Base-by-base conservation (phyloP, 2,329 filamentous ascomycete species). In the Blumeriella jaapii region DNA sequence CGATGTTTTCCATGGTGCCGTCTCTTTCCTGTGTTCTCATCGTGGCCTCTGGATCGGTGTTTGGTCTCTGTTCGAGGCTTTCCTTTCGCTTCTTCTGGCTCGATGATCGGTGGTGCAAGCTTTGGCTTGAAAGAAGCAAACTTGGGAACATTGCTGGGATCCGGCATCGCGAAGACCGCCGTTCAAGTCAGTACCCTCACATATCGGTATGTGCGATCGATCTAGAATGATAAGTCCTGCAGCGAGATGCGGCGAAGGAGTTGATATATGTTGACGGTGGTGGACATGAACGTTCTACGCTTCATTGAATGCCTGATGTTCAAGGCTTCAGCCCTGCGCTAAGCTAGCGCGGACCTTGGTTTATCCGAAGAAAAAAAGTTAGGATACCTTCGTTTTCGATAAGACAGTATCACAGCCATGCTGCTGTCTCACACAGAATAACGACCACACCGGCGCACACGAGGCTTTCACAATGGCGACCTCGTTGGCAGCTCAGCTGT, bases 401-500 rank as follows among this genome's bases (percentile, higher is more conserved):
- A 24, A 35, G 32, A 16, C 7, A n/a, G 12, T 24, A 24, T 24
- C 22, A 15, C 2, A 11, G 26, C 12, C n/a, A 23, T 17, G 24
- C 22, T n/a, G 27, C 16, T 6, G 14, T 20, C 19, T 26, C 25
- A 14, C 18, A 16, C 33, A 15, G 13, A 16, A 12, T 17, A 8
- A 35, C 9, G n/a, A 23, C 14, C 19, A 6, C 7, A 22, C 17
- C 16, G 25, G 14, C 33, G 33, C 25, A 13, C 16, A 23, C 13
- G 12, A 14, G 37, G 20, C 27, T 20, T 26, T 37, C 29, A 46
- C 11, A 39, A 94, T 93, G 85, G 70, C 79, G 52, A 84, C 86
- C 42, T 79, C 84, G 56, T 80, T 99, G 50, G 82, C 89, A 62
- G 78, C 84, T 65, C 93, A 98, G 71, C 68, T 99, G 65, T 84